Evolutionary conservation across 2,329 filamentous ascomycete genomes (phyloP).

Genomic region (Paraphoma sp.): DNA sequence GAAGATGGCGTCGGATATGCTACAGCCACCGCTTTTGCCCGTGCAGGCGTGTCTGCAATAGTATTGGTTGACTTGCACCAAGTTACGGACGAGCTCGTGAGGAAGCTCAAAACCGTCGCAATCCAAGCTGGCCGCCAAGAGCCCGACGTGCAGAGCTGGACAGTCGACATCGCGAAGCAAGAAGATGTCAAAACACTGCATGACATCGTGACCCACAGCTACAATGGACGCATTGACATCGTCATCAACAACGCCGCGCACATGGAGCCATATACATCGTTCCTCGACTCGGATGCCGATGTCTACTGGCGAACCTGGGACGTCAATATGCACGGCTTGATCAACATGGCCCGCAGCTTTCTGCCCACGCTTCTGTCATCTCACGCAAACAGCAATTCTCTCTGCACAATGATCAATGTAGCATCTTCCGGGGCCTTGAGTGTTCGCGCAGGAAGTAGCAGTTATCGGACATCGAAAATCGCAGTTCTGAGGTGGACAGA

Average conservation of each 20-base stretch:
- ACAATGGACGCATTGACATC: conserved; percentile 45
- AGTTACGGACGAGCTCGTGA: conserved; percentile 9
- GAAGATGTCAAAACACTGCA: not conserved
- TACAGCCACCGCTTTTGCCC: conserved; percentile 14
- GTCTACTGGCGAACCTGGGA: conserved; percentile 53
- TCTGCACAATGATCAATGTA: conserved; percentile 51
- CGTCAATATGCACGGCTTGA: conserved; percentile 57
- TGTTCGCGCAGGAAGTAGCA: conserved; percentile 14
- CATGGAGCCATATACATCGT: conserved; percentile 32
- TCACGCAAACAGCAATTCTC: conserved; percentile 24
- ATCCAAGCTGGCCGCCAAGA: not conserved
- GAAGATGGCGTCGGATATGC: conserved; percentile 16
- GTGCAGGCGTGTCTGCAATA: conserved; percentile 12
- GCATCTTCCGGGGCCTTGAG: conserved; percentile 50
- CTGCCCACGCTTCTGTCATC: conserved; percentile 46
- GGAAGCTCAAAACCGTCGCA: not conserved
- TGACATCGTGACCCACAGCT: not conserved
- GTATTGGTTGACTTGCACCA: conserved; percentile 7
- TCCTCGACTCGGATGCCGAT: conserved; percentile 45
- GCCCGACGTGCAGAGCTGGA: not conserved
- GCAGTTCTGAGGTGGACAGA: conserved; percentile 58
- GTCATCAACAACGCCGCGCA: conserved; percentile 56
- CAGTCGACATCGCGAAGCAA: not conserved
- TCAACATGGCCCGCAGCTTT: conserved; percentile 53
- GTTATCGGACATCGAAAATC: conserved; percentile 58